Base-by-base conservation (phyloP, 2,329 filamentous ascomycete species). In the Zasmidium angulare region DNA sequence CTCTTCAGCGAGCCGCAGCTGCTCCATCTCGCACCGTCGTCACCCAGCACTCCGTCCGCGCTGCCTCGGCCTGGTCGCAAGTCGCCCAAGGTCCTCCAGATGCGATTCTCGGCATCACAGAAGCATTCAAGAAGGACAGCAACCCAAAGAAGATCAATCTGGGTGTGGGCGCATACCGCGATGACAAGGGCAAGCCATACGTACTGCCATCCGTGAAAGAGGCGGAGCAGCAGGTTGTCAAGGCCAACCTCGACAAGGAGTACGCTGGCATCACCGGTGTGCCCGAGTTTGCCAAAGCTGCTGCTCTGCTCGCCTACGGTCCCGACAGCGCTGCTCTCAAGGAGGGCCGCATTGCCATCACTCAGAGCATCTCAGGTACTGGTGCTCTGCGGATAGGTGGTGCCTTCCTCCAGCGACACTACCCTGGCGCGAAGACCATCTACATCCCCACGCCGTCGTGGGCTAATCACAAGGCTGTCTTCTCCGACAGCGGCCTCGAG, bases 71-170 rank as follows among this genome's bases (percentile, higher is more conserved):
- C 68, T 98, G 93, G 93, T 86, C 90, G 74, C 89, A 90, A 72
- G 91, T 98, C 57, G 89, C 91, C 68, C 91, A 97, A 80, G 93
- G 93, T 66, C 93, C 93, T 85, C 93, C 93, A 75, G 92, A 86
- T 62, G 89, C 89, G 73, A 93, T 73, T 56, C 61, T 72, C n/a
- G 89, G 90, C 77, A 92, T 99, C 80, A 98, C 95, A 65, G 95
- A 99, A 82, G 95, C 95, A 63, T 99, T 95, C 89, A 99, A 98
- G 85, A 93, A 93, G 78, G 95, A 99, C 77, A 85, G 83, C 72
- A 93, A 96, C 79, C 82, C 86, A 65, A 87, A 96, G 82, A 99
- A 98, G 87, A 98, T 99, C 84, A 98, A 98, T 83, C 83, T 99
- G 63, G 95, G 90, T 89, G 95, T 98, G 68, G 95, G 95, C 73